A percentile compares a stretch with the other conserved stretches of the same genome.
These are phyloP conservation scores for Galerina marginata DNA, from an alignment of 768 basidiomycete genomes.

Conservation along the genomic window DNA sequence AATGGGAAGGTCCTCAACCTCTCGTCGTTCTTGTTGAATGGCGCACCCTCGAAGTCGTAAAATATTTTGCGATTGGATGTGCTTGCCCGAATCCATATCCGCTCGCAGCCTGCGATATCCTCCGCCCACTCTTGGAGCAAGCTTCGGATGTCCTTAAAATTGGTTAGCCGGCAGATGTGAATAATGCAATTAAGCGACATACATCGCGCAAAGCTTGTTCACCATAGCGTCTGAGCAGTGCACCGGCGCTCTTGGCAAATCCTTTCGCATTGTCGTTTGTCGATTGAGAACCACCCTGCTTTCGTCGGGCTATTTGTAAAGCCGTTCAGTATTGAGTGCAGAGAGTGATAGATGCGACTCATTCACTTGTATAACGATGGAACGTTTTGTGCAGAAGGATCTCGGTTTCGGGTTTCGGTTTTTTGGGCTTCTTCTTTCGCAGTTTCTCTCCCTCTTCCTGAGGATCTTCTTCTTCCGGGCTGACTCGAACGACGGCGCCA, in stretches of 20 bases:
- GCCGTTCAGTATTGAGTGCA: slow-evolving; percentile 6
- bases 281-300: slow-evolving; percentile 96
- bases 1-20: slow-evolving; percentile 92
- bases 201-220: slow-evolving; percentile 93
- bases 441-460: slow-evolving; percentile 43
- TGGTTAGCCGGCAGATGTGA: slow-evolving; percentile 2
- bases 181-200: slow-evolving; percentile 26
- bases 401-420: slow-evolving; percentile 78
- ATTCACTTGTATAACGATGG: slow-evolving; percentile 96
- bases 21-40: slow-evolving; percentile 79
- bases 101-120: slow-evolving; percentile 83
- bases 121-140: slow-evolving; percentile 87
- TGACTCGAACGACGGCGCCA: slow-evolving; percentile 82
- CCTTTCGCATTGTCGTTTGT: slow-evolving; percentile 93
- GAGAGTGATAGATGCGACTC: background rate
- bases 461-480: slow-evolving; percentile 53
- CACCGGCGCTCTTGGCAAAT: slow-evolving; percentile 92
- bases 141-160: slow-evolving; percentile 80
- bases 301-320: slow-evolving; percentile 77
- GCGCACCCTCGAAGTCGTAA: slow-evolving; percentile 83
- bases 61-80: slow-evolving; percentile 88
- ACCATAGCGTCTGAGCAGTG: slow-evolving; percentile 90
- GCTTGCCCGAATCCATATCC: slow-evolving; percentile 92
- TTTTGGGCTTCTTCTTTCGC: slow-evolving; percentile 62
- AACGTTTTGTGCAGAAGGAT: slow-evolving; percentile 93